A percentile compares a stretch with the other conserved stretches of the same genome.
Evolutionary conservation across 495 filamentous ascomycete genomes (phyloP).

Genomic region (Penicillium turbatum): DNA sequence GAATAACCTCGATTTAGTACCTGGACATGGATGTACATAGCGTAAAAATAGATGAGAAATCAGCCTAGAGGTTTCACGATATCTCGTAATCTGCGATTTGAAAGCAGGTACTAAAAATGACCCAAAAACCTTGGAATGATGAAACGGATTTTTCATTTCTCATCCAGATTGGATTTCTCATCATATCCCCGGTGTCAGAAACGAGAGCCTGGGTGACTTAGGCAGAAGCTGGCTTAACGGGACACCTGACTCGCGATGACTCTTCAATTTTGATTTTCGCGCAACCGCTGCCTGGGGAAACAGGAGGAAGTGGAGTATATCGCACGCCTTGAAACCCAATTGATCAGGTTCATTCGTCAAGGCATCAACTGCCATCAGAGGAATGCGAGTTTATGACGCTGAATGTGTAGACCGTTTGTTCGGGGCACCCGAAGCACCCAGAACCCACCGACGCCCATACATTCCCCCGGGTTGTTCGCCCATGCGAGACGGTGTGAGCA

Average conservation of each 20-base stretch:
- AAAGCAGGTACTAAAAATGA: background rate
- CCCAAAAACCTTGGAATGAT: background rate
- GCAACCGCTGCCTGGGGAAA: constrained; percentile 10
- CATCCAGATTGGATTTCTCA: background rate
- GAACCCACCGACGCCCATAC: constrained; percentile 1
- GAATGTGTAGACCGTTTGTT: constrained; percentile 18
- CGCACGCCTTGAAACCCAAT: constrained; percentile 7
- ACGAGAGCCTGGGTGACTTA: constrained; percentile 14
- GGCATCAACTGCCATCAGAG: constrained; percentile 12
- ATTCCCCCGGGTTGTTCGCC: constrained; percentile 11
- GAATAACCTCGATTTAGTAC: background rate
- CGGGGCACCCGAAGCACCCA: constrained; percentile 1
- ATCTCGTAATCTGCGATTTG: background rate
- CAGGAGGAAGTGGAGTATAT: constrained; percentile 5
- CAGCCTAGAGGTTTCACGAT: constrained; percentile 4
- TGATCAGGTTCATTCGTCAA: constrained; percentile 6
- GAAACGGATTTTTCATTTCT: background rate
- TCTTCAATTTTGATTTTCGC: constrained; percentile 13
- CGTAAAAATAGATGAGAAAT: background rate
- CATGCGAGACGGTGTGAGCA: constrained; percentile 14
- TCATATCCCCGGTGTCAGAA: background rate
- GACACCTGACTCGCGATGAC: constrained; percentile 17
- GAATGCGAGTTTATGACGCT: constrained; percentile 3
- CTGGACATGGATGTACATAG: background rate
- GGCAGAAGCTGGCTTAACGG: constrained; percentile 14